phyloP scores from a whole-genome alignment of 306 rosid genomes.

The Cucumis melo region DNA sequence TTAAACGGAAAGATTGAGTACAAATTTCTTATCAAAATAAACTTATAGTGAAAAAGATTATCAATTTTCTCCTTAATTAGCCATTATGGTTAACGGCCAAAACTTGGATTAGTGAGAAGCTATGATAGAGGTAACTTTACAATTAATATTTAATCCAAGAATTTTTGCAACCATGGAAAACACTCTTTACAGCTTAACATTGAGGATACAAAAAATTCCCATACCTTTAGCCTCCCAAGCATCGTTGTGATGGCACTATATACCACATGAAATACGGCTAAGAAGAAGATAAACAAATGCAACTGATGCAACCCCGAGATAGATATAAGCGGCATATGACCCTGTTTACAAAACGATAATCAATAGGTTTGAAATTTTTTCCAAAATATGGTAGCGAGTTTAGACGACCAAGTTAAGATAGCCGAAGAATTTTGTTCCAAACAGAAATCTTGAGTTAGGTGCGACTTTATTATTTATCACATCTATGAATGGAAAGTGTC shows the following conservation, averaged over 20 bases:
- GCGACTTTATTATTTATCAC: too few relatives aligned
- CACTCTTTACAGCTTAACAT: neutral
- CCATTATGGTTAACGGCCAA: neutral
- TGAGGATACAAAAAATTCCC: neutral
- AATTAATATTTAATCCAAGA: neutral
- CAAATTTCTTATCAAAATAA: too few relatives aligned
- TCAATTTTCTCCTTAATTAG: neutral
- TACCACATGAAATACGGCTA: slow-evolving; percentile 72
- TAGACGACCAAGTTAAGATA: too few relatives aligned
- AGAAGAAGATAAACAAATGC: slow-evolving; percentile 89
- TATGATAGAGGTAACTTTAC: neutral
- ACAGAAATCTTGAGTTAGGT: too few relatives aligned
- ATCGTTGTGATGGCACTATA: slow-evolving; percentile 88
- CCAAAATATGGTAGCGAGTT: too few relatives aligned
- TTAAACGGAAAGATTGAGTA: too few relatives aligned
- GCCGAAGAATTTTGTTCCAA: too few relatives aligned
- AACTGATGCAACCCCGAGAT: slow-evolving; percentile 75
- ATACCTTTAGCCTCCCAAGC: slow-evolving; percentile 87
- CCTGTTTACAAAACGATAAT: slow-evolving; percentile 50
- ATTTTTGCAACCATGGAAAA: neutral
- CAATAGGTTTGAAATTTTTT: too few relatives aligned
- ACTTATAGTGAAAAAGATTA: too few relatives aligned
- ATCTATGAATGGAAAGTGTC: too few relatives aligned
- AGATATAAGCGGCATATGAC: slow-evolving; percentile 56
- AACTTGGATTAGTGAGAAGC: neutral